A percentile compares a stretch with the other conserved stretches of the same genome.
Evolutionary conservation across 2,329 filamentous ascomycete genomes (phyloP).

Genomic region (Talaromyces sp.): DNA sequence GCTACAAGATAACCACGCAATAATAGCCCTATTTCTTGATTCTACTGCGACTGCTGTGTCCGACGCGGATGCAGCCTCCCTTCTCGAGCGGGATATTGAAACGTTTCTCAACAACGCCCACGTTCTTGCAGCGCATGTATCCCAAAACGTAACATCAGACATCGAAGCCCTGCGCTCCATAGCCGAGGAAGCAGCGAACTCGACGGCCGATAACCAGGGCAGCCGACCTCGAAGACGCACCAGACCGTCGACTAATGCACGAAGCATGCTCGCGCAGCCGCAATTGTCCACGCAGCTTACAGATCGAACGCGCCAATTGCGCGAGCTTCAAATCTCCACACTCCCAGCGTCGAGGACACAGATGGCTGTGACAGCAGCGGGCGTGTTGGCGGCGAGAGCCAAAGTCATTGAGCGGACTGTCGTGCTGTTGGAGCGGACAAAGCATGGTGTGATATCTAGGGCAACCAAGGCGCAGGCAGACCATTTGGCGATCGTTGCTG

Average conservation of each 20-base stretch:
- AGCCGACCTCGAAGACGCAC: constrained; percentile 11
- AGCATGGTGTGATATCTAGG: constrained; percentile 32
- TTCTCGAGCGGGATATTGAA: constrained; percentile 31
- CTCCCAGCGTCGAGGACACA: constrained; percentile 27
- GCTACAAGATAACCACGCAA: constrained; percentile 29
- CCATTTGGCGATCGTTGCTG: constrained; percentile 34
- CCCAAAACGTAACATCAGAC: constrained; percentile 20
- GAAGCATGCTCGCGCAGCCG: neutral
- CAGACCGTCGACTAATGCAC: constrained; percentile 5
- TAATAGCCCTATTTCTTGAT: constrained; percentile 35
- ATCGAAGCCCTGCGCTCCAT: constrained; percentile 24
- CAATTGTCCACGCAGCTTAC: constrained; percentile 23
- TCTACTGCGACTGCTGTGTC: constrained; percentile 19
- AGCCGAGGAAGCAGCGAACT: constrained; percentile 15
- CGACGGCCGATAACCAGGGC: constrained; percentile 1
- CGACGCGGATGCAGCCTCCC: constrained; percentile 13
- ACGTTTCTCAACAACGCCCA: constrained; percentile 26
- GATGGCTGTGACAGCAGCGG: constrained; percentile 31
- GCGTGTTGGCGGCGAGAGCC: constrained; percentile 27
- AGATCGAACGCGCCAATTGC: constrained; percentile 24
- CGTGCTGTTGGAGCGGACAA: constrained; percentile 35
- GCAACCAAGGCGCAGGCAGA: constrained; percentile 35
- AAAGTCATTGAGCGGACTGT: constrained; percentile 32
- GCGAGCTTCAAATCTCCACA: constrained; percentile 26
- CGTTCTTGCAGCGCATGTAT: constrained; percentile 19